Conservation (phyloP, 2,329 filamentous ascomycete species). For the Sclerotinia subarctica region DNA sequence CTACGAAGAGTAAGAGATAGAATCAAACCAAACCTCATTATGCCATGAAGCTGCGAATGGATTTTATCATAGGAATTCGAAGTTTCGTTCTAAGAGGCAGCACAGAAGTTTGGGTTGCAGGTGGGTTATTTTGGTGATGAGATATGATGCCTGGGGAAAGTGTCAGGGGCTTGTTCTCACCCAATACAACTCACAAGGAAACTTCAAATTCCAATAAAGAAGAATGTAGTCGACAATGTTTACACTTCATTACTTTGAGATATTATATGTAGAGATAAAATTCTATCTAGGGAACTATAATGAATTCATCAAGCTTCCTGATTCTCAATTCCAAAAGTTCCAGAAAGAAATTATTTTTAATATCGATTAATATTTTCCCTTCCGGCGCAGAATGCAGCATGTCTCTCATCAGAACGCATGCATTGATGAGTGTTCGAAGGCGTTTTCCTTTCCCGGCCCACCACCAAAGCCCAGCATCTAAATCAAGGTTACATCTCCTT, state of each 20-base stretch:
- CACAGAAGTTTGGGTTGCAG: not conserved
- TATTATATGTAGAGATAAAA: not conserved
- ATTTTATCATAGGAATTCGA: not conserved
- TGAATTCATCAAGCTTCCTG: not conserved
- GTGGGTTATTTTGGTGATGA: not conserved
- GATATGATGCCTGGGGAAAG: not conserved
- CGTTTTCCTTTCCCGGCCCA: not conserved
- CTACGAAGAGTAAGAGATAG: constrained; percentile 15
- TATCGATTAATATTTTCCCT: not conserved
- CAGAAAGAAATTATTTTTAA: constrained; percentile 11
- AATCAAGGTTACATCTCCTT: not conserved
- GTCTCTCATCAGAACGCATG: constrained; percentile 11
- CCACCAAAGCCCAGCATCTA: not conserved
- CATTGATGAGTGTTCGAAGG: not conserved
- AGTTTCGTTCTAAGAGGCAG: not conserved
- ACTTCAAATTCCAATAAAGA: not conserved
- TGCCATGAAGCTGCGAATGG: not conserved
- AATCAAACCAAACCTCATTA: constrained; percentile 16
- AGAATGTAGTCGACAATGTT: not conserved
- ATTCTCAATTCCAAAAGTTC: constrained; percentile 4
- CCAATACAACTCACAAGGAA: not conserved
- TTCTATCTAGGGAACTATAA: not conserved
- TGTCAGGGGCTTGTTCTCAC: not conserved
- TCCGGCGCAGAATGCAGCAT: constrained; percentile 1
- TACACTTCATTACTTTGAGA: not conserved